Evolutionary conservation across 108 stramenopile genomes (phyloP), one percentile per base, ranked within the genome.

Genomic region (Skeletonema menzelii): DNA sequence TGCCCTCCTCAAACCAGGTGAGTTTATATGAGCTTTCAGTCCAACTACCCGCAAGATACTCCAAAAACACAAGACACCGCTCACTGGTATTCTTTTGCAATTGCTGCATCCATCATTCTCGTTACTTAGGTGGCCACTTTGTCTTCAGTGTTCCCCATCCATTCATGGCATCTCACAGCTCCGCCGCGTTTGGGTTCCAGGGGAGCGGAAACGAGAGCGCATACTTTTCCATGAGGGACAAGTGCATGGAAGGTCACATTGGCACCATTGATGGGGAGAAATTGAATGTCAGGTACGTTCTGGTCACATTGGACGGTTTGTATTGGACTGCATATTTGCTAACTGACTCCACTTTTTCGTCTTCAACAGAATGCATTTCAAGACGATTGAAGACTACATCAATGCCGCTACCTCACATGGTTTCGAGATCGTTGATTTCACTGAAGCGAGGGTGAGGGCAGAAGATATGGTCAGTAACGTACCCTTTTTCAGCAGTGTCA

Each of bases 71-170:
- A 35, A 35, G 34, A 35, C 34, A 35, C 34, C 34, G 34, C 34
- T 35, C 34, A 35, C 34, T 35, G 6, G 6, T 35, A 35, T 35
- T 35, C 34, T 35, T 35, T 35, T 35, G 34, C 34, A 35, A 35
- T 35, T 35, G 34, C 34, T 26, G 26, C 6, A 32, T 62, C 30
- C 10, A 62, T 34, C 26, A 38, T 17, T 26, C 60, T 38, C 35
- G 19, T 17, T 24, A 62, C 22, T 38, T 26, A 17, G 60, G 60
- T 37, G 60, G 60, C 24, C 35, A 62, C 35, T 62, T 62, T 38
- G 60, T 62, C 24, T 62, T 62, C 60, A 38, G 34, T 62, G 60
- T 62, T 38, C 60, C 60, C 19, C 60, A 62, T 62, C 60, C 60
- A 62, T 37, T 26, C 35, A 62, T 62, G 60, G 34, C 34, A 35